Percentiles rank a stretch among this genome's conserved stretches.
Evolutionary conservation across 2,329 filamentous ascomycete genomes (phyloP).

Genomic region (Cytospora leucostoma): DNA sequence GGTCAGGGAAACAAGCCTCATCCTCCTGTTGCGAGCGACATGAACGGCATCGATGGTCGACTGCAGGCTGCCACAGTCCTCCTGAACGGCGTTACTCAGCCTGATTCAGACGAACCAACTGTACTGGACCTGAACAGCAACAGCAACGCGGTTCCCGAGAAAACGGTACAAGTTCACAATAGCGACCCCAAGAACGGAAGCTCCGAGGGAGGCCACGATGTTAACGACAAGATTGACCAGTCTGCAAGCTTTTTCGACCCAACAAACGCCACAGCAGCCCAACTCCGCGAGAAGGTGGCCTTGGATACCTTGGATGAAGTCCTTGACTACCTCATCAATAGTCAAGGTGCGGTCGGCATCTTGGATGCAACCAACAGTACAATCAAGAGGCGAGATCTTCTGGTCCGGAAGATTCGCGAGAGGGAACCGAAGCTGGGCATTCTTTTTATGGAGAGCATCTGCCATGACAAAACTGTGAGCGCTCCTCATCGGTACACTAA

Average conservation of each 20-base stretch:
- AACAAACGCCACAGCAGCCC: conserved; percentile 76
- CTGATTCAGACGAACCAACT: conserved; percentile 43
- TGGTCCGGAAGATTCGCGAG: conserved; percentile 80
- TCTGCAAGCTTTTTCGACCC: conserved; percentile 94
- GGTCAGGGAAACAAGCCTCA: conserved; percentile 46
- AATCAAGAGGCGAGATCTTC: conserved; percentile 75
- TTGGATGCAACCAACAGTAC: conserved; percentile 98
- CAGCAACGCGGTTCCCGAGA: conserved; percentile 20
- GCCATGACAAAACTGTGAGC: conserved; percentile 70
- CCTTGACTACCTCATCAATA: conserved; percentile 80
- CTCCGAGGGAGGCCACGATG: conserved; percentile 19
- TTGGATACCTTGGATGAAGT: conserved; percentile 91
- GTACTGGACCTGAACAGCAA: conserved; percentile 41
- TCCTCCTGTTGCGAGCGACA: conserved; percentile 35
- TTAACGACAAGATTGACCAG: conserved; percentile 68
- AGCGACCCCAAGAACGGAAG: conserved; percentile 18
- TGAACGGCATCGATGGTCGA: conserved; percentile 45
- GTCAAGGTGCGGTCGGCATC: conserved; percentile 88
- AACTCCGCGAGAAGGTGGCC: conserved; percentile 86
- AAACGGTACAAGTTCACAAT: conserved; percentile 23
- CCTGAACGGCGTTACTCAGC: conserved; percentile 53
- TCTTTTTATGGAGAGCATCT: conserved; percentile 93
- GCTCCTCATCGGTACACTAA: background rate
- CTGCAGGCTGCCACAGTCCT: conserved; percentile 59
- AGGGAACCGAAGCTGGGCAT: conserved; percentile 87